Conservation (phyloP, 2,329 filamentous ascomycete species). For the Phialophora tarda region DNA sequence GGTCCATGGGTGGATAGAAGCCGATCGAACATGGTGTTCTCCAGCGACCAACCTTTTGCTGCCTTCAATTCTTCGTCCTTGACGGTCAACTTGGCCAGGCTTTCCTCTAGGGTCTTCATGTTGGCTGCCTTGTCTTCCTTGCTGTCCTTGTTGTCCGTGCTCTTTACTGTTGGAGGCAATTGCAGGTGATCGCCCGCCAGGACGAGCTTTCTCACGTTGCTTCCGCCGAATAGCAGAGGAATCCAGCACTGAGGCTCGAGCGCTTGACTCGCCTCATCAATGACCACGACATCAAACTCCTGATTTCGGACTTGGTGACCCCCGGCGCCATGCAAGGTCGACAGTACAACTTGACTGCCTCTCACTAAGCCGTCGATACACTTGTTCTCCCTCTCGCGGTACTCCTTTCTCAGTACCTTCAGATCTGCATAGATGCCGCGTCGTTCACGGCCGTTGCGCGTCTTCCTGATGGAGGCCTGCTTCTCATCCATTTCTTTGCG, state of each 20-base stretch:
- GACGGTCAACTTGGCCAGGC: conserved; percentile 47
- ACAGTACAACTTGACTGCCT: conserved; percentile 83
- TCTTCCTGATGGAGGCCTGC: conserved; percentile 86
- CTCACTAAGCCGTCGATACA: conserved; percentile 78
- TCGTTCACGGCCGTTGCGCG: conserved; percentile 77
- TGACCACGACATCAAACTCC: conserved; percentile 91
- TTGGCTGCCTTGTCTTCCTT: conserved; percentile 52
- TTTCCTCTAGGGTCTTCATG: conserved; percentile 45
- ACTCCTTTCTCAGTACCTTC: conserved; percentile 85
- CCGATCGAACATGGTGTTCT: conserved; percentile 91
- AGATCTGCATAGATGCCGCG: conserved; percentile 83
- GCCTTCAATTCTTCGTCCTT: conserved; percentile 41
- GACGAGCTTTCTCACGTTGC: conserved; percentile 70
- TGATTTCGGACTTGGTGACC: conserved; percentile 65
- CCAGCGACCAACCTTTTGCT: conserved; percentile 67
- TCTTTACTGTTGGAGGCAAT: conserved; percentile 89
- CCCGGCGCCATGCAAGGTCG: conserved; percentile 90
- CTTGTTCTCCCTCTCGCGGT: conserved; percentile 77
- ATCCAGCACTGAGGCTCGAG: conserved; percentile 98
- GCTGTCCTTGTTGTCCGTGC: conserved; percentile 49
- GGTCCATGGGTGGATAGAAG: conserved; percentile 80
- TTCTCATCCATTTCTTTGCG: conserved; percentile 91
- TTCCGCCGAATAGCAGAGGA: conserved; percentile 69
- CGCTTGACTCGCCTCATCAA: conserved; percentile 95
- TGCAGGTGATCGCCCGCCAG: conserved; percentile 95